These are phyloP conservation scores for Backusella parvicylindrica DNA, from an alignment of 192 early-diverging fungal species.

Conservation along the genomic window DNA sequence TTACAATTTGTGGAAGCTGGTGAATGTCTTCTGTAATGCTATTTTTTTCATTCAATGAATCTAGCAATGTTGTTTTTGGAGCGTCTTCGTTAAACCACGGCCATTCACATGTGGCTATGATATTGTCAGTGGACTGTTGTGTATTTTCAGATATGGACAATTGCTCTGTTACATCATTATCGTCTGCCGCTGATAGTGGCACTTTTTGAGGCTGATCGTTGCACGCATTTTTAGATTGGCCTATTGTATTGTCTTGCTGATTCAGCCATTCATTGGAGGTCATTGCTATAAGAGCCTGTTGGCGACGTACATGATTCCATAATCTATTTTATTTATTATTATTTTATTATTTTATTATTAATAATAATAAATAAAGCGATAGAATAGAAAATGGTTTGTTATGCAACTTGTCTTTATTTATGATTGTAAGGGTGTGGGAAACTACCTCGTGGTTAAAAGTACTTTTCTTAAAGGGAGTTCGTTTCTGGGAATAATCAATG, in stretches of 20 bases:
- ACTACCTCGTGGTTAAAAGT: constrained; percentile 18
- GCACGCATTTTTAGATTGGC: neutral
- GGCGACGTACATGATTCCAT: constrained; percentile 12
- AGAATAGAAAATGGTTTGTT: neutral
- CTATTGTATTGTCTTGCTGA: constrained; percentile 5
- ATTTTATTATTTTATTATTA: neutral
- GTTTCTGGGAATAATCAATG: constrained; percentile 12
- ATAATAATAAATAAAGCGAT: neutral
- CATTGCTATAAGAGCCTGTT: neutral
- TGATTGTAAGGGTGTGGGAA: neutral
- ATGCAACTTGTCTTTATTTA: neutral
- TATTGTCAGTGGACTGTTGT: neutral
- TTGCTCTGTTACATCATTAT: neutral
- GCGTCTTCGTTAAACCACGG: neutral
- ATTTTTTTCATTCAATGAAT: neutral
- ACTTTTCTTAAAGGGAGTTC: constrained; percentile 16
- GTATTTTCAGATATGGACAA: neutral
- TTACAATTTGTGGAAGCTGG: neutral
- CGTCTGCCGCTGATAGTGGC: neutral
- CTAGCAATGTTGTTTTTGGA: neutral
- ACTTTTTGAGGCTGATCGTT: constrained; percentile 1
- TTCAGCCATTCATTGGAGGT: neutral
- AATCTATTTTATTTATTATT: too few species aligned
- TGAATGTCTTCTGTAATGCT: neutral
- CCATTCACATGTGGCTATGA: neutral